Evolutionary conservation across 768 basidiomycete genomes (phyloP), one percentile per base, ranked within the genome.

Genomic region (Suillus decipiens): DNA sequence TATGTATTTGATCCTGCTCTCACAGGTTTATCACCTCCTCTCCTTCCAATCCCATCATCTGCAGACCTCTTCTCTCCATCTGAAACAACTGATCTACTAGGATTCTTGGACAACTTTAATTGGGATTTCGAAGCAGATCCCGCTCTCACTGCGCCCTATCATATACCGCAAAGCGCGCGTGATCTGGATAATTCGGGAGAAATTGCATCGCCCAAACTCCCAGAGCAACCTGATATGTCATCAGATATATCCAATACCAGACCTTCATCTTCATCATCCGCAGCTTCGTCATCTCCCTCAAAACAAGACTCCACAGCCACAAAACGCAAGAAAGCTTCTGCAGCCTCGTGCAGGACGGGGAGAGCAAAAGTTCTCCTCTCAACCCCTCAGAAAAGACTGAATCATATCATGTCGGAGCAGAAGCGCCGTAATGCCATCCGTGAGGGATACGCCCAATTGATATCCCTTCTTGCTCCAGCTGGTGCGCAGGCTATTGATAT

Each of bases 391-490:
- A 94, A 95, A 71, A 85, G 93, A 14, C 84, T 93, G 17, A 95
- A 95, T 73, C 93, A 96, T 79, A 95, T 96, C 80, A 88, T 93
- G 85, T 94, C 92, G 8, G 95, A 96, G 73, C 94, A 96, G 77
- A 93, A 93, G 70, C 90, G 95, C 9, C 87, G 95, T 11, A 96
- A 96, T 70, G 91, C 92, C 58, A 96, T 96, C 68, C 88, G 92
- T 47, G 89, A 92, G 65, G 93, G 93, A 45, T 96, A 95, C 75
- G 87, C 92, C 1, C 92, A 94, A 71, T 78, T 96, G 47, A 94
- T 93, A 37, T 78, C 88, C 0, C 79, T 96, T 28, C 87, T 96
- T 60, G 87, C 92, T 0, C 90, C 92, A n/a, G 88, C 86, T 5
- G 92, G 90, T 5, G 81, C 86, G 2, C 85, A 89, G 57, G 81